Evolutionary conservation across 1,139 yeast species (phyloP), one percentile per base, ranked within the genome.

Genomic region (Yamadazyma sp.): DNA sequence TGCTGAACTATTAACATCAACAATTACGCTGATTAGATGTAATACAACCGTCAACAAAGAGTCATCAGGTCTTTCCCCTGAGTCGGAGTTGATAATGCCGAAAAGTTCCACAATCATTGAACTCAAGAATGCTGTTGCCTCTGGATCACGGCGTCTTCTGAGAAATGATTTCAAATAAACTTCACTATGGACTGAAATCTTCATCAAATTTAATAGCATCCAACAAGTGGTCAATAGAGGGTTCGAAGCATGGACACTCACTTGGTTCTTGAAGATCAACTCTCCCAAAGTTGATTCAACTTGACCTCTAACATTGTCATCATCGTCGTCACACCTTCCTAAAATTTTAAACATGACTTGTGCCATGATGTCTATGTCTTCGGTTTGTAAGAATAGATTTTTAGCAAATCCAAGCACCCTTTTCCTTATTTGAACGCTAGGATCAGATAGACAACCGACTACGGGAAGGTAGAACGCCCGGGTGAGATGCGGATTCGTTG

Each of bases 261-360:
- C 15, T 11, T 18, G 9, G n/a, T 10, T 14, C 12, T 16, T 17
- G 15, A 33, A 26, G 6, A 33, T 18, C 20, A 34, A 22, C 23
- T 8, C 12, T 72, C 36, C 37, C 16, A 32, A 5, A 13, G 37
- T 5, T 9, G 33, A 11, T n/a, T 33, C 10, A 11, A 18, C 28
- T 16, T 35, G 54, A 1, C 73, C 76, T 15, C 71, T 62, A 2
- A 86, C 68, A 1, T 63, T 82, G 20, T 13, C 20, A 47, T 87
- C 95, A 47, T 83, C 92, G 52, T 86, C 95, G 31, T 82, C 82
- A 1, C 80, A 46, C 41, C 84, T 66, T 42, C 64, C 60, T 7
- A 87, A 56, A 5, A 86, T 57, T 35, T 68, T 72, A 11, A 73
- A 71, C 2, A 80, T 61, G 3, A 83, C 72, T 33, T 59, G 65